These are phyloP conservation scores for Croton setiger DNA, from an alignment of 441 rosid species.

Conservation along the genomic window DNA sequence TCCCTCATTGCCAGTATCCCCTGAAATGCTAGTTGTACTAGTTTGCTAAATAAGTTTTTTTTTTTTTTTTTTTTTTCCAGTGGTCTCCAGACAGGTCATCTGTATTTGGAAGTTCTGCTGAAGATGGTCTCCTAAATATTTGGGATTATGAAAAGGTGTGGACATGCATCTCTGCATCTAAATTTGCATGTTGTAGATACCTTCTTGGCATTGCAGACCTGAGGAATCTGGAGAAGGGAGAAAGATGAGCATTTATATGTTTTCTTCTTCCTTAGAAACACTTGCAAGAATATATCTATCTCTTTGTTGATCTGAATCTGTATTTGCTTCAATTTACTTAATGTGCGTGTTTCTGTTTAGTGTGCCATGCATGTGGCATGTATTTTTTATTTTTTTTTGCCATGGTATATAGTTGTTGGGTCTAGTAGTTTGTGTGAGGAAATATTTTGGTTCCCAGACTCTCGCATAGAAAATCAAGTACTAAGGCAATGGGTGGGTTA, in stretches of 20 bases:
- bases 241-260: neutral
- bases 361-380: neutral
- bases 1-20: neutral
- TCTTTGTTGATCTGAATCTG: neutral
- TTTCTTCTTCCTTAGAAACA: neutral
- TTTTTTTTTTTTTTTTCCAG: conserved; percentile 44
- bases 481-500: neutral
- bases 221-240: neutral
- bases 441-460: neutral
- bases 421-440: neutral
- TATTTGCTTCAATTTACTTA: neutral
- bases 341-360: neutral
- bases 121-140: conserved; percentile 92
- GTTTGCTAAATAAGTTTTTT: conserved; percentile 17
- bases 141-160: conserved; percentile 93
- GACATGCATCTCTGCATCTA: conserved; percentile 2
- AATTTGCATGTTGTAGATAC: neutral
- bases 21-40: neutral
- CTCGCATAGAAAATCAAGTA: neutral
- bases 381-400: neutral
- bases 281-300: neutral
- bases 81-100: conserved; percentile 97
- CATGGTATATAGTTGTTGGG: neutral
- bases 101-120: conserved; percentile 98
- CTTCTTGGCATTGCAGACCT: neutral